Evolutionary conservation across 2,329 filamentous ascomycete genomes (phyloP).

Genomic region (Xylariaceae sp.): DNA sequence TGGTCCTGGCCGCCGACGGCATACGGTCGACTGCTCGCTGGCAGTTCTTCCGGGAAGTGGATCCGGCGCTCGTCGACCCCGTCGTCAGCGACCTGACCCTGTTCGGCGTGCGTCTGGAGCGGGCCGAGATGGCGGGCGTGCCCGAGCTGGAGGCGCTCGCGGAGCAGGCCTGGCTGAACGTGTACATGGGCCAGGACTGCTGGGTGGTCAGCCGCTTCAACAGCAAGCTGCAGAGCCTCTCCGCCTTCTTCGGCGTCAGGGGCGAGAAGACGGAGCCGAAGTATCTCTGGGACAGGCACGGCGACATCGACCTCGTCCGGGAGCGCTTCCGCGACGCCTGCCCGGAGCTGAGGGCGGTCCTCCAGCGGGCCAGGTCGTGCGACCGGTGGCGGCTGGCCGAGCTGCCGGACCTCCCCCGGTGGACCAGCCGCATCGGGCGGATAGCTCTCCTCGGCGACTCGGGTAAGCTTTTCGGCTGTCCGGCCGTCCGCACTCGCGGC

Average conservation of each 20-base stretch:
- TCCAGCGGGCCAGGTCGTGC: not conserved
- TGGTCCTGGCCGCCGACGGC: slow-evolving; percentile 5
- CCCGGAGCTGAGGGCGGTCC: slow-evolving; percentile 2
- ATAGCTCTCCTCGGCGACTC: slow-evolving; percentile 5
- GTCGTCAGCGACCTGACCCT: slow-evolving; percentile 4
- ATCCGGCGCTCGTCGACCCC: not conserved
- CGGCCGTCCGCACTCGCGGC: too few relatives aligned
- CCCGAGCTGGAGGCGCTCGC: slow-evolving; percentile 1
- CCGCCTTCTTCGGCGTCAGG: slow-evolving; percentile 4
- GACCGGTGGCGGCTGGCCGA: slow-evolving; percentile 6
- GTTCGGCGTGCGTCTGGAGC: slow-evolving; percentile 2
- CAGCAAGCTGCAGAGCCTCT: not conserved
- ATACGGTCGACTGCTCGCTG: slow-evolving; percentile 2
- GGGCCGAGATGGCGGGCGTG: not conserved
- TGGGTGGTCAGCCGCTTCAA: slow-evolving; percentile 5
- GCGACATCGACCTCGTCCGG: slow-evolving; percentile 2
- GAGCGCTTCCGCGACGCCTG: slow-evolving; percentile 2
- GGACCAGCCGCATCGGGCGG: slow-evolving; percentile 1
- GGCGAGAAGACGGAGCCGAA: slow-evolving; percentile 6
- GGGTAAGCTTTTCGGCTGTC: not conserved
- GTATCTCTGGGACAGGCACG: slow-evolving; percentile 4
- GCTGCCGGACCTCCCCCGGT: slow-evolving; percentile 5
- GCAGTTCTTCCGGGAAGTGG: slow-evolving; percentile 1
- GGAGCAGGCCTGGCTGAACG: slow-evolving; percentile 3
- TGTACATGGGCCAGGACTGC: slow-evolving; percentile 3